Evolutionary conservation across 2,329 filamentous ascomycete genomes (phyloP), one percentile per base, ranked within the genome.

Genomic region (Fusarium sublunatum): DNA sequence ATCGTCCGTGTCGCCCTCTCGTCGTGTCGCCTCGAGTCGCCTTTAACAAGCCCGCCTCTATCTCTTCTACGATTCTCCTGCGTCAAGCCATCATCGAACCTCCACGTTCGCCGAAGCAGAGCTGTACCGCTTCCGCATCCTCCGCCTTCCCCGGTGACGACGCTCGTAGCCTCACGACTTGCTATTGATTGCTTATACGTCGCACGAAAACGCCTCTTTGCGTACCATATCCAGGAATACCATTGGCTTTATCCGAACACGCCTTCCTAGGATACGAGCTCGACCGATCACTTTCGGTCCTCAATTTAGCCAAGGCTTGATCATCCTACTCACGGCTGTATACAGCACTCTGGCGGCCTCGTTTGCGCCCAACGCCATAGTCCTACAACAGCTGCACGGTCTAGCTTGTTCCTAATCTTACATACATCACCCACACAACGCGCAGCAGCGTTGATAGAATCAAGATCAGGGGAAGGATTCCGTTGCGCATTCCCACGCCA

Each of bases 261-360:
- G 36, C 48, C 61, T 53, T 34, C 64, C 51, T 53, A 70, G 67
- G 71, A 75, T 75, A 76, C 74, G 74, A 75, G 71, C 65, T 63
- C 44, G 57, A 57, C 64, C 69, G 70, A 68, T 61, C 64, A 68
- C 64, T 70, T 53, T 56, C 65, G 54, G 64, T 64, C 64, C 58
- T 43, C 40, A 31, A 65, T 47, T 61, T 67, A 42, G 41, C 41
- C 46, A 61, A 64, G 64, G 46, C 59, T 58, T 65, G 64, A 67
- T 64, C 67, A 41, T 65, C 70, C 69, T 53, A 61, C 48, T 48
- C 49, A 51, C 67, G 67, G 68, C 44, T 70, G 53, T 63, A 66
- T 63, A 64, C 70, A 68, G 55, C 40, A 42, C 34, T 58, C 51
- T 56, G 52, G 48, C 56, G 52, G 54, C 63, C 55, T 62, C 48